A percentile compares a stretch with the other conserved stretches of the same genome.
Conservation (phyloP, 2,329 filamentous ascomycete species). For the Grosmannia penicillata region DNA sequence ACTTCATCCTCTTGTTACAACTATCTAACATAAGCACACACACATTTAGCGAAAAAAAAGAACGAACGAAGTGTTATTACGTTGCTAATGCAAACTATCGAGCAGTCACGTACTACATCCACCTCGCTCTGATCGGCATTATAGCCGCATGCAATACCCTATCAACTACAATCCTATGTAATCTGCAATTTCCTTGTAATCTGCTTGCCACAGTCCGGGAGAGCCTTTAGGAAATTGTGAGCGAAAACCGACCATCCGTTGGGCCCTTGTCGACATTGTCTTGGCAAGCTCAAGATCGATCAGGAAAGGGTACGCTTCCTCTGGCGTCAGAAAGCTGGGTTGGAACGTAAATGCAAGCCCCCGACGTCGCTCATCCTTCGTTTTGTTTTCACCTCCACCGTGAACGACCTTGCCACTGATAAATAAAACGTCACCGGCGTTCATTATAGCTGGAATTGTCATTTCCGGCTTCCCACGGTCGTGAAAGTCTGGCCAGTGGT, state of each 20-base stretch:
- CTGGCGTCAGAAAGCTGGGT: constrained; percentile 15
- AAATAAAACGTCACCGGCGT: constrained; percentile 16
- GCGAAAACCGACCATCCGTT: constrained; percentile 15
- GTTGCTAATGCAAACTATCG: no score
- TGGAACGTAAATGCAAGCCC: constrained; percentile 14
- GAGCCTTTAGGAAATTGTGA: constrained; percentile 15
- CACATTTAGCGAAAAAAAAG: no score
- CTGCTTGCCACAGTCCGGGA: constrained; percentile 14
- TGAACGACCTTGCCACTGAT: constrained; percentile 19
- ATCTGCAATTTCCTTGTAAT: constrained; percentile 10
- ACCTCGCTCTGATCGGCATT: no score
- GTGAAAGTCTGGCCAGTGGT: constrained; percentile 12
- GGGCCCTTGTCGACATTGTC: constrained; percentile 7
- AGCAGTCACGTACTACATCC: no score
- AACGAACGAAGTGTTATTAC: no score
- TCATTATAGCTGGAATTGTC: constrained; percentile 14
- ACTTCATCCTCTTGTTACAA: no score
- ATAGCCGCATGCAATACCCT: no score
- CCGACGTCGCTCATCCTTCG: constrained; percentile 4
- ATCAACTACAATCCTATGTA: not conserved
- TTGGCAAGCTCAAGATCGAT: not conserved
- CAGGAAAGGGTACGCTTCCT: constrained; percentile 16
- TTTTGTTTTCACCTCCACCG: constrained; percentile 17
- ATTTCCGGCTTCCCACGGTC: constrained; percentile 10
- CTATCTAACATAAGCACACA: no score